phyloP scores from a whole-genome alignment of 1,284 basidiomycete genomes.

The Ganoderma lucidum region DNA sequence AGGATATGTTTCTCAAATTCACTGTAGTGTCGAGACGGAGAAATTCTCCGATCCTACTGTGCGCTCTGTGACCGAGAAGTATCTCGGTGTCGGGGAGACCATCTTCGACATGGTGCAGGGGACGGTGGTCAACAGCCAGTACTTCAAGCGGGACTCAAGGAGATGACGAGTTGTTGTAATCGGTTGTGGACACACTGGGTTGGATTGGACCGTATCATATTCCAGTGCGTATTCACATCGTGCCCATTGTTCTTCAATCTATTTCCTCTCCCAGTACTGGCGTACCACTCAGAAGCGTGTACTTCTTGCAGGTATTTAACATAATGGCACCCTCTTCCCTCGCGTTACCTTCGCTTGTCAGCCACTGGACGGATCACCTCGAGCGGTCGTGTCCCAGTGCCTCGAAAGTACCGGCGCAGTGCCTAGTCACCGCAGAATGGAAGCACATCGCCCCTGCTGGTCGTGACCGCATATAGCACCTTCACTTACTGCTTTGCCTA shows the following conservation, averaged over 20 bases:
- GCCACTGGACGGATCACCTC: no score
- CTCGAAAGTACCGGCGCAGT: no score
- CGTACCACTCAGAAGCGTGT: neutral
- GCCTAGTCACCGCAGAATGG: no score
- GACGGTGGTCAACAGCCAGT: slow-evolving; percentile 82
- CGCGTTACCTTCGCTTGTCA: no score
- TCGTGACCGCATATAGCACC: no score
- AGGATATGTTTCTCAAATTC: slow-evolving; percentile 10
- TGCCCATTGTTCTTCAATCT: no score
- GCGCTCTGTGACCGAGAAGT: slow-evolving; percentile 80
- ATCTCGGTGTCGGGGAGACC: slow-evolving; percentile 88
- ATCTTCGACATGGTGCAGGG: slow-evolving; percentile 87
- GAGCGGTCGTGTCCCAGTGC: no score
- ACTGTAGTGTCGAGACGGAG: slow-evolving; percentile 69
- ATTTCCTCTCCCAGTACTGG: neutral
- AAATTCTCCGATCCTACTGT: slow-evolving; percentile 79
- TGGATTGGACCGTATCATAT: slow-evolving; percentile 19
- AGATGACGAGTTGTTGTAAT: slow-evolving; percentile 23
- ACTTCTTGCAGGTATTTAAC: neutral
- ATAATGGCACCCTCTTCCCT: slow-evolving; percentile 2
- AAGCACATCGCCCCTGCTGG: no score
- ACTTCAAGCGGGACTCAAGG: slow-evolving; percentile 67
- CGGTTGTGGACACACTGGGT: neutral
- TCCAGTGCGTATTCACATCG: slow-evolving; percentile 31
- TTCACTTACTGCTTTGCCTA: no score